Conservation (phyloP, 2,329 filamentous ascomycete species). For the Colletotrichum sp. region DNA sequence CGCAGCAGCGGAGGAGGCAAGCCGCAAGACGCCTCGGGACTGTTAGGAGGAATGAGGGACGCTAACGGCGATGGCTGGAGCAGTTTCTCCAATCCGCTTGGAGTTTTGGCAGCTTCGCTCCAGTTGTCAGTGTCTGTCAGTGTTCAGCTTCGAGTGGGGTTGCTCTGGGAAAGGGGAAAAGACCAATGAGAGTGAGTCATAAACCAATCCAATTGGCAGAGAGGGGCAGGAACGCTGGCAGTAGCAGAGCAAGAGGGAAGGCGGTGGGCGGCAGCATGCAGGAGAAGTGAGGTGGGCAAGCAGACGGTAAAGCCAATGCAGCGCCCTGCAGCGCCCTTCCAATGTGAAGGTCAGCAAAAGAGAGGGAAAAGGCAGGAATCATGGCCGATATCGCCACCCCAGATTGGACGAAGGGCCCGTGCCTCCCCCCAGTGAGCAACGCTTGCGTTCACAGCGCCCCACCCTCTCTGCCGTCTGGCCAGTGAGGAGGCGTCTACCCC, state of each 20-base stretch:
- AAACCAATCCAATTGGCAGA: neutral
- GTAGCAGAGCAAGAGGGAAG: neutral
- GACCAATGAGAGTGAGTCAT: conserved; percentile 6
- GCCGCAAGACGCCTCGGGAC: neutral
- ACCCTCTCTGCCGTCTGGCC: neutral
- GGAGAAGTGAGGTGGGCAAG: neutral
- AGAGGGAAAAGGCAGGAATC: neutral
- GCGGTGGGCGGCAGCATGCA: neutral
- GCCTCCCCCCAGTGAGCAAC: neutral
- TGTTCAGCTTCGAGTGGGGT: neutral
- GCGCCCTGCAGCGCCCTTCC: neutral
- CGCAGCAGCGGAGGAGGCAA: neutral
- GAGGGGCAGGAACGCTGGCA: neutral
- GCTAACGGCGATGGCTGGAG: neutral
- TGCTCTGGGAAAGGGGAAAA: neutral
- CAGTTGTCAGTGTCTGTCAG: neutral
- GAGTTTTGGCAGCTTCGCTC: neutral
- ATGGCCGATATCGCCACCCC: conserved; percentile 21
- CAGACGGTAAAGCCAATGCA: neutral
- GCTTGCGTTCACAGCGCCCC: conserved; percentile 3
- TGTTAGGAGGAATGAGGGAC: neutral
- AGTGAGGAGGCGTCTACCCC: conserved; percentile 3
- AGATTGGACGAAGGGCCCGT: conserved; percentile 11
- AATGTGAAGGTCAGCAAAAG: neutral
- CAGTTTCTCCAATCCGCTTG: neutral